Percentiles rank a stretch among this genome's conserved stretches.
Evolutionary conservation across 2,329 filamentous ascomycete genomes (phyloP).

Genomic region (Phaeomoniella chlamydospora): DNA sequence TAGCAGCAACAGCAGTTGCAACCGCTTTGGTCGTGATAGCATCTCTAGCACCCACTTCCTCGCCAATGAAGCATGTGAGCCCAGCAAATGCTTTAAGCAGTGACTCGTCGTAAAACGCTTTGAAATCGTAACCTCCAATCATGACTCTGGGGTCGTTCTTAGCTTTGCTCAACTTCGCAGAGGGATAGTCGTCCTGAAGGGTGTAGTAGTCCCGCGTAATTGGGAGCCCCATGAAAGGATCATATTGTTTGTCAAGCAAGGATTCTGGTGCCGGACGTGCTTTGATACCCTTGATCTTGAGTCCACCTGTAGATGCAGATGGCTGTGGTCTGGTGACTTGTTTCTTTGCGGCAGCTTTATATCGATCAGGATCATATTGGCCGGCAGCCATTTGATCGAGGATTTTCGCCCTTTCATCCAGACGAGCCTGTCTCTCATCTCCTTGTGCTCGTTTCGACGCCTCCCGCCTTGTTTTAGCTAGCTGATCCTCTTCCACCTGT

Average conservation of each 20-base stretch:
- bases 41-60: constrained; percentile 37
- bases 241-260: constrained; percentile 56
- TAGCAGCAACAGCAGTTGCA: constrained; percentile 5
- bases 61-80: constrained; percentile 70
- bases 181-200: constrained; percentile 56
- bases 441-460: constrained; percentile 54
- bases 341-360: neutral
- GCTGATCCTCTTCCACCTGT: constrained; percentile 49
- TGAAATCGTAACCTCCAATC: constrained; percentile 70
- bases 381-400: constrained; percentile 50
- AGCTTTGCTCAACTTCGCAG: constrained; percentile 55
- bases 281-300: constrained; percentile 65
- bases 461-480: constrained; percentile 46
- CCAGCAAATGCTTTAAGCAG: constrained; percentile 85
- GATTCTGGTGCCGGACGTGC: constrained; percentile 44
- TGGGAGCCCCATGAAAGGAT: constrained; percentile 68
- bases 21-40: constrained; percentile 1
- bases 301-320: constrained; percentile 19
- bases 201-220: constrained; percentile 57
- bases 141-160: constrained; percentile 50
- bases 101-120: constrained; percentile 67
- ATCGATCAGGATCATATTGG: neutral
- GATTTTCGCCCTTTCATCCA: constrained; percentile 52
- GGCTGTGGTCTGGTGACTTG: neutral
- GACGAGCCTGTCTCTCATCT: constrained; percentile 50